Evolutionary conservation across 2,329 filamentous ascomycete species (phyloP), one percentile per base, ranked within the genome.

Genomic region (Claviceps capensis): DNA sequence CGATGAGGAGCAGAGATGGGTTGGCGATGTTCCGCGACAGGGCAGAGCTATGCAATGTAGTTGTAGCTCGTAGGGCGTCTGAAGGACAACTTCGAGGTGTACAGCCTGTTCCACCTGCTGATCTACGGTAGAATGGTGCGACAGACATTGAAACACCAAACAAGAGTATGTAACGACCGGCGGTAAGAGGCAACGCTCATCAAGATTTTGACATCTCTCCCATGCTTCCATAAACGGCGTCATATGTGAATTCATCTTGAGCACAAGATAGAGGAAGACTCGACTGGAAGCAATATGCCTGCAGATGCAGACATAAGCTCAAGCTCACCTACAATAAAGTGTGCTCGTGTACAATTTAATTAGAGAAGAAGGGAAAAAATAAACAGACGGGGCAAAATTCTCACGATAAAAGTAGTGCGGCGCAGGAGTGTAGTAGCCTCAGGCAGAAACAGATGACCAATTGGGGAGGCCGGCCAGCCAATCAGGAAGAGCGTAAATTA

Each of bases 31-130:
- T 51, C 91, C 91, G 0, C 81, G 78, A 63, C 75, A 75, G 46
- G 81, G 83, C 67, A 79, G 88, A 58, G 86, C 86, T 37, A 82
- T 95, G 79, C 91, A 96, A 72, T 97, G 93, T 67, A 95, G 88
- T 65, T 98, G 93, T 69, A 95, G 88, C 65, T 96, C 91, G 23
- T 95, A 73, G 8, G 6, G 55, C 19, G 16, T 6, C 38, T 49
- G 13, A 41, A 26, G 26, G 34, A 42, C 9, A 44, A 13, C 34
- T 34, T n/a, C 5, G 6, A 7, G 44, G 44, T n/a, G 16, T 1
- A 46, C 43, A 26, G 3, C 13, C 3, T 47, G 30, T 11, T 34
- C 9, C 9, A 3, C 11, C 30, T 34, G 30, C 9, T 34, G 30
- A 34, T 34, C 30, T 11, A 34, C 30, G 30, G 9, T 34, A 11